Evolutionary conservation across 306 rosid species (phyloP).

Genomic region (Malus domestica): DNA sequence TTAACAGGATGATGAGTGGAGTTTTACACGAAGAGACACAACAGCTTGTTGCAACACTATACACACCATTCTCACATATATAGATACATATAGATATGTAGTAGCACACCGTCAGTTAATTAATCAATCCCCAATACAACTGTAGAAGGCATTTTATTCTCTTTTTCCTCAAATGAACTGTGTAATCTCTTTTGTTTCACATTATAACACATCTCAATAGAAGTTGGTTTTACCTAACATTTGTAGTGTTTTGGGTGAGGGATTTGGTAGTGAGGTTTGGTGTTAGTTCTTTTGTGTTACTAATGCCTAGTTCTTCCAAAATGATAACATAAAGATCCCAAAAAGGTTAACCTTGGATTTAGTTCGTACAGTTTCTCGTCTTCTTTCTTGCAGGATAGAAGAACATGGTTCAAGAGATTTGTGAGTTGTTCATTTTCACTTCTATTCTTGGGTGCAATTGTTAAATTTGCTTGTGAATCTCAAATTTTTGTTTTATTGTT

Average conservation of each 20-base stretch:
- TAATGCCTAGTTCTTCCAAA: background rate
- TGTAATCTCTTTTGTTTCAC: background rate
- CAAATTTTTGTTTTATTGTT: background rate
- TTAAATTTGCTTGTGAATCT: background rate
- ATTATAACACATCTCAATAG: background rate
- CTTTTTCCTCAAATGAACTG: background rate
- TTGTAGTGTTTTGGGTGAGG: no score
- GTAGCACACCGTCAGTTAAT: background rate
- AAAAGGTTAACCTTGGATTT: background rate
- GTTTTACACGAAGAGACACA: background rate
- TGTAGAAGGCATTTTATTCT: no score
- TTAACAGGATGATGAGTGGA: background rate
- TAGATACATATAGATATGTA: background rate
- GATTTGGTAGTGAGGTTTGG: background rate
- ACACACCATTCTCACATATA: background rate
- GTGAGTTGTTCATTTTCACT: constrained; percentile 50
- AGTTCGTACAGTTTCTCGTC: constrained; percentile 35
- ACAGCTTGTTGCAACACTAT: background rate
- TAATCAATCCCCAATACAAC: no score
- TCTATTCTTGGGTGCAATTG: background rate
- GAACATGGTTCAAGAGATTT: constrained; percentile 67
- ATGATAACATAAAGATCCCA: background rate
- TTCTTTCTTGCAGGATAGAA: constrained; percentile 61
- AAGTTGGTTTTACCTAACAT: background rate
- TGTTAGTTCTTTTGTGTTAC: background rate